Evolutionary conservation across 345 rosid genomes (phyloP), one percentile per base, ranked within the genome.

Genomic region (Eucalyptus erythrocorys): DNA sequence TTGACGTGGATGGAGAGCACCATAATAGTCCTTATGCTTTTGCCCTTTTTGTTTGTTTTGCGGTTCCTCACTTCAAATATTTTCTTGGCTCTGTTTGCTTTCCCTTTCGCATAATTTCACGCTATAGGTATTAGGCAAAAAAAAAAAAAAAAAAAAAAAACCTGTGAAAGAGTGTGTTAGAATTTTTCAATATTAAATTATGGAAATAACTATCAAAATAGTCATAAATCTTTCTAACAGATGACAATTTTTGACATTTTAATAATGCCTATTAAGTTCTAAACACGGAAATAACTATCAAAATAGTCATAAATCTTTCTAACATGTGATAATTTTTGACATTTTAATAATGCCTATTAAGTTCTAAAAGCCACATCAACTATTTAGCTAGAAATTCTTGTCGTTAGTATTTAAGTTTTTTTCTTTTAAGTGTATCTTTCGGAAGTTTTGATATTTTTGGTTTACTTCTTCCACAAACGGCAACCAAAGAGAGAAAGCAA

Each of bases 141-240:
- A 19, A 1, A 51, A 19, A 51, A 19, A 1, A 51, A 15, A 49
- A 14, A 50, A 2, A 7, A 66, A 32, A 15, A 1, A 32, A 16
- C 8, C 37, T n/a, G 6, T 59, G 37, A 2, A 3, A 16, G 19
- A 8, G 1, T 15, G 13, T 2, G 45, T 37, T 71, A 37, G 42
- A 2, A 71, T 19, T 34, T 34, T 34, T 66, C 10, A 15, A 66
- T 4, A 32, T 22, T 55, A 22, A 55, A 22, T 22, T 22, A 55
- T 0, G 1, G 2, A 0, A 55, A 55, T 55, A 55, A 55, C 22
- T 55, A 55, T 55, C 11, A 61, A 61, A 27, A 13, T 27, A 30
- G 4, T 11, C 16, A 59, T 59, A 59, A 59, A 27, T 12, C 15
- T 59, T 26, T 11, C 0, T 1, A 26, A 27, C 0, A 4, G 0